Evolutionary conservation across 1,284 basidiomycete species (phyloP).

Genomic region (Anthracocystis panici-leucophaei): DNA sequence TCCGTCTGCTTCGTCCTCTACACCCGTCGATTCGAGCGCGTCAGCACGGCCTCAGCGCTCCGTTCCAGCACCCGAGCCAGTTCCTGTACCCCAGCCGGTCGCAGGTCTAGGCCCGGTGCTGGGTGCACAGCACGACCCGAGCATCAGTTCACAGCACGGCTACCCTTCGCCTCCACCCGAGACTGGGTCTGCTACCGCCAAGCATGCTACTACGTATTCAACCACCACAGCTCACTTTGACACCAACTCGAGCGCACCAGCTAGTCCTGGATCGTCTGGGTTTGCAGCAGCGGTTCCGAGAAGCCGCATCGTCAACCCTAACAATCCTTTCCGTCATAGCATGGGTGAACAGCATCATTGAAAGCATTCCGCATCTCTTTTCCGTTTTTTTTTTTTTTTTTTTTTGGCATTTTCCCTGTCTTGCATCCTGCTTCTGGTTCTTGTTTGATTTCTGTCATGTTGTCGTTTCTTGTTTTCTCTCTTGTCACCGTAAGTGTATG

Average conservation of each 20-base stretch:
- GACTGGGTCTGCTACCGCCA: constrained; percentile 3
- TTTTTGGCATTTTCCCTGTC: background rate
- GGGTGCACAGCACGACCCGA: constrained; percentile 20
- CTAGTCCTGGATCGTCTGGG: constrained; percentile 29
- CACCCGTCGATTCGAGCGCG: constrained; percentile 2
- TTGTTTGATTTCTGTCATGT: too few relatives aligned
- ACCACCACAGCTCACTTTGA: constrained; percentile 29
- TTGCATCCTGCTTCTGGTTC: background rate
- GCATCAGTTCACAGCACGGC: constrained; percentile 31
- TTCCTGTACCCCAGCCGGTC: constrained; percentile 44
- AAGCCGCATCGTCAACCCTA: constrained; percentile 49
- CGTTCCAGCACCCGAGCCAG: constrained; percentile 32
- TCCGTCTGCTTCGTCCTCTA: constrained; percentile 9
- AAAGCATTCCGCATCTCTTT: background rate
- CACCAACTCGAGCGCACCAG: constrained; percentile 14
- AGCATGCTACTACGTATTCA: constrained; percentile 25
- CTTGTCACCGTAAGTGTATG: constrained; percentile 5
- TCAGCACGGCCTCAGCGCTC: constrained; percentile 12
- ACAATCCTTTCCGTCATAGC: constrained; percentile 57
- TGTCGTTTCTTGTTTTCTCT: background rate
- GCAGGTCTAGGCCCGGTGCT: constrained; percentile 32
- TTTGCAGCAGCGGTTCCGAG: constrained; percentile 20
- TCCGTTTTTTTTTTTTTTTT: background rate
- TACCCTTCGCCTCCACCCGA: constrained; percentile 47
- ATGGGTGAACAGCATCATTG: constrained; percentile 39